Base-by-base conservation (phyloP, 768 basidiomycete genomes). In the Pulveroboletus sp. region DNA sequence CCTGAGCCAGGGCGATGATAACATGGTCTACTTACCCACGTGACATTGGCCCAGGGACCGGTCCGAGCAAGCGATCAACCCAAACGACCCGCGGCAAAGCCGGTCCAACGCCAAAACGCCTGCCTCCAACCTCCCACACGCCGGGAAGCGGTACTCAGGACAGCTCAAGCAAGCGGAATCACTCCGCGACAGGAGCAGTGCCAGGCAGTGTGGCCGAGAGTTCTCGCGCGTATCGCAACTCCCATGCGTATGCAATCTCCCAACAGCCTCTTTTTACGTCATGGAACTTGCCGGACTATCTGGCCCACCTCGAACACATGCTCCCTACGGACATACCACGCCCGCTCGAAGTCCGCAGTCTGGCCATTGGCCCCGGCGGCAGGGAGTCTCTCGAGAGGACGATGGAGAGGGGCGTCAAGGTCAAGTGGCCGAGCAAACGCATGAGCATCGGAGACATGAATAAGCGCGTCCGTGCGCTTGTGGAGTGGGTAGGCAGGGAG, bases 361-460 rank as follows among this genome's bases (percentile, higher is more conserved):
- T 71, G 11, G 77, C 74, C 12, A 55, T 72, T 8, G 71, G 69
- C 40, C 60, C 66, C 14, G 71, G 67, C 1, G 70, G 77, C 36
- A 75, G 77, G 35, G 82, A 80, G 45, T 78, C 79, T 46, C 58
- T 75, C n/a, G 84, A 85, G 48, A 73, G 75, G 57, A 81, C 77
- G 8, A 74, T 78, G 64, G 85, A 91, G 63, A 75, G 89, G 41
- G 88, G 88, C 8, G 87, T 90, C 12, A 86, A 90, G 67, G 86
- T 96, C 50, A 87, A 90, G 60, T 98, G 91, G 86, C 95, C 94
- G 1, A 82, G 83, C 57, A 93, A 94, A 70, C 79, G 95, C 45
- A 93, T 85, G 81, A 96, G 93, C 58, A 86, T 95, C n/a, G 87
- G 85, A 17, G 95, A 97, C 66, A 95, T 98, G 92, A 89, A 92